Percentiles rank a stretch among this genome's conserved stretches.
Evolutionary conservation across 129 eudicot species (phyloP).

Genomic region (Silybum marianum): DNA sequence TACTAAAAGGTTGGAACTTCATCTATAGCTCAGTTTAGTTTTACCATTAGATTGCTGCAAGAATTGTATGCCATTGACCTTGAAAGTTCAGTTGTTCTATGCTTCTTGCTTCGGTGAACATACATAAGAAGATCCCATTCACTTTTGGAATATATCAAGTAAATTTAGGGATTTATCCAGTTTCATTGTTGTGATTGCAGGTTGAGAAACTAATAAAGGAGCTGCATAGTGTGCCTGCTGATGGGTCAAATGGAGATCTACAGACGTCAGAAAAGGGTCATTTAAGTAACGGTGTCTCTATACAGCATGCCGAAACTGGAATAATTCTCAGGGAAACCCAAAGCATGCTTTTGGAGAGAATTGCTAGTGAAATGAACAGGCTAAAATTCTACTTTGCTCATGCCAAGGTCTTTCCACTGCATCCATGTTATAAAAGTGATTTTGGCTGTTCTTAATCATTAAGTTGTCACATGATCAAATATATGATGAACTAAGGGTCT

Average conservation of each 20-base stretch:
- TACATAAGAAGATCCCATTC: not conserved
- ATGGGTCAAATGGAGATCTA: conserved; percentile 65
- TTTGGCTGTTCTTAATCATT: not conserved
- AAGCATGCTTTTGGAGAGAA: conserved; percentile 98
- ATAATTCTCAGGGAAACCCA: conserved; percentile 80
- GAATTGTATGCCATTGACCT: not conserved
- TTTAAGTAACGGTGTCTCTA: conserved; percentile 66
- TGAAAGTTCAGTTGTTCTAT: not conserved
- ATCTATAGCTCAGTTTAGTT: not conserved
- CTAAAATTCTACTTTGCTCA: conserved; percentile 91
- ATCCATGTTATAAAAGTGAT: conserved; percentile 18
- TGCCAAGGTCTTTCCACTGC: conserved; percentile 76
- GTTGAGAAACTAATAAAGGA: conserved; percentile 91
- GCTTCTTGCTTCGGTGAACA: not conserved
- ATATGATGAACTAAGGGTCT: not conserved
- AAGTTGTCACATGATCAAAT: not conserved
- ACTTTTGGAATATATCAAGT: conserved; percentile 1
- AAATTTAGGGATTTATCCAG: conserved; percentile 8
- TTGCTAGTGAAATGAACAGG: conserved; percentile 99
- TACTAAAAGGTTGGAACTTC: not conserved
- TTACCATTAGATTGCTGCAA: not conserved
- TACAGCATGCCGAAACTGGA: conserved; percentile 78
- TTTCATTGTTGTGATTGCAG: conserved; percentile 38
- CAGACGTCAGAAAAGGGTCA: conserved; percentile 47
- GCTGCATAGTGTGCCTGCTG: conserved; percentile 87